Conservation (phyloP, 2,329 filamentous ascomycete genomes). For the Ophiostoma fasciatum region DNA sequence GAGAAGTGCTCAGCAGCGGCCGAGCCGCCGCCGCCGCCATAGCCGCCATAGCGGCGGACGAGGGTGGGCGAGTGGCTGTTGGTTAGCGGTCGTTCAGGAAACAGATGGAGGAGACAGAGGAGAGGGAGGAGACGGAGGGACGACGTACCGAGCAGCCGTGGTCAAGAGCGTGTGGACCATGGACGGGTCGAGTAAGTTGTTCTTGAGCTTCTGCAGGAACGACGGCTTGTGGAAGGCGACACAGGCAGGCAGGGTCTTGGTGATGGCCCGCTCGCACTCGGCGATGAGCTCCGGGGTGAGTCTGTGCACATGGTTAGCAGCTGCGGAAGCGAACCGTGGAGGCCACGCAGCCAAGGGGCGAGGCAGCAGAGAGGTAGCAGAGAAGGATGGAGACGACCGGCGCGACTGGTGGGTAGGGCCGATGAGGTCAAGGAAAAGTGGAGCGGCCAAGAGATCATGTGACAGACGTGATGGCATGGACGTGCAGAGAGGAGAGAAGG, state of each 20-base stretch:
- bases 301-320: constrained; percentile 16
- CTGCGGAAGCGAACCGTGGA: too few species aligned
- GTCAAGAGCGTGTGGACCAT: constrained; percentile 44
- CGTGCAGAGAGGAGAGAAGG: background rate
- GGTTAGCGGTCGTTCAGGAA: too few species aligned
- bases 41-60: constrained; percentile 43
- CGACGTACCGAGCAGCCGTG: constrained; percentile 38
- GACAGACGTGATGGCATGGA: too few species aligned
- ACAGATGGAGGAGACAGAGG: too few species aligned
- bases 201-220: constrained; percentile 46
- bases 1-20: constrained; percentile 44
- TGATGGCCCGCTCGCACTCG: constrained; percentile 46
- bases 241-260: constrained; percentile 45
- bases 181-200: constrained; percentile 36
- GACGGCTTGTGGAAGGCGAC: constrained; percentile 49
- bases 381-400: too few species aligned
- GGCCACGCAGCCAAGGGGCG: too few species aligned
- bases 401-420: too few species aligned
- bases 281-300: constrained; percentile 42
- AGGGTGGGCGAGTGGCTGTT: constrained; percentile 40
- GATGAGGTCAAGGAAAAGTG: too few species aligned
- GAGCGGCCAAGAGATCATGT: too few species aligned
- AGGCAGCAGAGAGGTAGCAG: too few species aligned
- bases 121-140: background rate
- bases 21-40: constrained; percentile 30